Base-by-base conservation (phyloP, 2,329 filamentous ascomycete species). In the Epichloe bromicola region DNA sequence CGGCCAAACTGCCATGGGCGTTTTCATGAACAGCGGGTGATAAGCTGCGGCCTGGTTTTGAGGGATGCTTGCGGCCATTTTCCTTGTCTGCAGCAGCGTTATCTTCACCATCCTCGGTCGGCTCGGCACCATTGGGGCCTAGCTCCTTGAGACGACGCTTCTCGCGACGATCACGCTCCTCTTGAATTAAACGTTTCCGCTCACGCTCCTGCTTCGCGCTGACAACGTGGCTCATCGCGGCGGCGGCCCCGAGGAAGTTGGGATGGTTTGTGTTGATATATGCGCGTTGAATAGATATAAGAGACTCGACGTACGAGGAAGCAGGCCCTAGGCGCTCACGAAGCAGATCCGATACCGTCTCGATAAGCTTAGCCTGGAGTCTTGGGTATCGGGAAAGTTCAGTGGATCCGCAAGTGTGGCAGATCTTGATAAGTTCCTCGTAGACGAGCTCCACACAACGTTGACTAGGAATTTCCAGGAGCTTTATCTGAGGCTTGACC, bases 211-310 rank as follows among this genome's bases (percentile, higher is more conserved):
- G 89, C 70, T 93, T 95, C 64, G 86, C 91, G 63, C 82, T 87
- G 54, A 98, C 94, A 45, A 98, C 91, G 46, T 93, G 89, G 58
- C 88, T 91, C 93, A 98, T 98, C 55, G 93, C 93, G 37, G 90
- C 91, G 20, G 93, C 91, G 15, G 93, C 93, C 43, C 93, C 93
- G 15, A 97, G 80, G 73, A 98, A 98, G 69, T 98, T 98, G 46
- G 93, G 93, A 65, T 98, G 93, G 63, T 98, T 98, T 41, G 93
- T 98, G 73, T 98, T 98, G 71, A 98, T 97, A 69, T 98, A 98
- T 19, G 93, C 93, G 58, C 93, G 81, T 69, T 98, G 93, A 54
- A 98, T 98, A 26, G 93, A 86, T 58, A 98, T 98, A 55, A 98
- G 76, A 40, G 91, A 97, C 67, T 96, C 93, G 42, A 98, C 93